Conservation (phyloP, 2,329 filamentous ascomycete species). For the Lachnellula hyalina region DNA sequence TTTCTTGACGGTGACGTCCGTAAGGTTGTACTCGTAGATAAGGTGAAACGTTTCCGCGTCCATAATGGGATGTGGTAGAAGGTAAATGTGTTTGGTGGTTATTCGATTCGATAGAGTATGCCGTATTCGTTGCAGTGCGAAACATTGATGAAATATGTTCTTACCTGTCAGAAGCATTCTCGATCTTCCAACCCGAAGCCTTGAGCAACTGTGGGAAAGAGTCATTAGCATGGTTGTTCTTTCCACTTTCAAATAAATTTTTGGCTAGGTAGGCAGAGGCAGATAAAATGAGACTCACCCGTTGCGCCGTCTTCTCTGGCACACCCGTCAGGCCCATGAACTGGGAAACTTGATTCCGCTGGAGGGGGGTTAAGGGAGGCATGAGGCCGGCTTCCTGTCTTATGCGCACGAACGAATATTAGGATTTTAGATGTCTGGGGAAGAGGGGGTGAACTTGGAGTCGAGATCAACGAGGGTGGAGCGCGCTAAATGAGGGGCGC, state of each 20-base stretch:
- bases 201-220: constrained; percentile 31
- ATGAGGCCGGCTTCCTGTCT: constrained; percentile 16
- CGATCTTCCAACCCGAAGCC: constrained; percentile 33
- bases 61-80: too few relatives aligned
- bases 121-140: background rate
- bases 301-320: constrained; percentile 25
- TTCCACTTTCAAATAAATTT: background rate
- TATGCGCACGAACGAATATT: background rate
- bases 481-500: background rate
- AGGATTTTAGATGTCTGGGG: background rate
- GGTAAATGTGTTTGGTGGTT: background rate
- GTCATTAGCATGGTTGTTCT: constrained; percentile 16
- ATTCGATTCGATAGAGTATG: background rate
- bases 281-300: constrained; percentile 20
- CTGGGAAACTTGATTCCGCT: constrained; percentile 22
- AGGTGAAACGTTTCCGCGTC: too few relatives aligned
- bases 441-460: background rate
- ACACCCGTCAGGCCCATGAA: constrained; percentile 31
- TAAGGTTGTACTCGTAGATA: too few relatives aligned
- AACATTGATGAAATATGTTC: constrained; percentile 15
- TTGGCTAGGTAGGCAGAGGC: constrained; percentile 1
- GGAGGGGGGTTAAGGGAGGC: constrained; percentile 23
- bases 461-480: background rate
- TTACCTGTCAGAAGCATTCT: constrained; percentile 36
- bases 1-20: too few relatives aligned